A percentile compares a stretch with the other conserved stretches of the same genome.
These are phyloP conservation scores for Ophiostoma piceae DNA, from an alignment of 2,329 filamentous ascomycete species.

Conservation along the genomic window DNA sequence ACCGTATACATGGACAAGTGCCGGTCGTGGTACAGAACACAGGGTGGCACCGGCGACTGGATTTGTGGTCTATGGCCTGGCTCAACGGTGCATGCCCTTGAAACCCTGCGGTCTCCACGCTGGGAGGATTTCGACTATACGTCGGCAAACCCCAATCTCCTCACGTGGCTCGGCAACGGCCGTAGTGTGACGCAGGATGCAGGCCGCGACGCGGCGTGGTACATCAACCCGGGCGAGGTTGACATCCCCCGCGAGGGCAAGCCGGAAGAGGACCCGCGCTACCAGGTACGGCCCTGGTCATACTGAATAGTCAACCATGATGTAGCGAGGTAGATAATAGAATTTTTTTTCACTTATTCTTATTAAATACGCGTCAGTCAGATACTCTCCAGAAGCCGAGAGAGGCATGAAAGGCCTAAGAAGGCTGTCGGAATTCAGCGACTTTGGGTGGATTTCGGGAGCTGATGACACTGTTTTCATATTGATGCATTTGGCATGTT, in stretches of 20 bases:
- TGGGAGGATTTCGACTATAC: conserved; percentile 45
- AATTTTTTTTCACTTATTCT: too few relatives aligned
- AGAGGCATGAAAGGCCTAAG: background rate
- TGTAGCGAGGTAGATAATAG: background rate
- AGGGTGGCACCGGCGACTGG: conserved; percentile 37
- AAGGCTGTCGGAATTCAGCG: too few relatives aligned
- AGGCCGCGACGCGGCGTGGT: conserved; percentile 38
- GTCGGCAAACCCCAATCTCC: conserved; percentile 29
- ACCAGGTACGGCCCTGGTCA: conserved; percentile 36
- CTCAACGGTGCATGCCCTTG: conserved; percentile 41
- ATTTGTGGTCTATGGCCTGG: conserved; percentile 44
- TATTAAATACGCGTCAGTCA: too few relatives aligned
- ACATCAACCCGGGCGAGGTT: conserved; percentile 38
- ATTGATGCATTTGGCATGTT: background rate
- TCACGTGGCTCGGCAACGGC: conserved; percentile 42
- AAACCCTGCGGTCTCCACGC: conserved; percentile 39
- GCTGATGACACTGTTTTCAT: background rate
- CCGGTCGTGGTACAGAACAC: conserved; percentile 50
- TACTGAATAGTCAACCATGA: conserved; percentile 27
- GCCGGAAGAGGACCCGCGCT: conserved; percentile 38
- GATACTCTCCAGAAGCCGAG: too few relatives aligned
- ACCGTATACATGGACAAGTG: conserved; percentile 45
- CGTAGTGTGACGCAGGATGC: conserved; percentile 37
- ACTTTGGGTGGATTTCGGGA: too few relatives aligned
- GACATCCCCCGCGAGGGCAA: conserved; percentile 35